These are phyloP conservation scores for Zymoseptoria ardabiliae DNA, from an alignment of 2,329 filamentous ascomycete genomes.

Conservation along the genomic window DNA sequence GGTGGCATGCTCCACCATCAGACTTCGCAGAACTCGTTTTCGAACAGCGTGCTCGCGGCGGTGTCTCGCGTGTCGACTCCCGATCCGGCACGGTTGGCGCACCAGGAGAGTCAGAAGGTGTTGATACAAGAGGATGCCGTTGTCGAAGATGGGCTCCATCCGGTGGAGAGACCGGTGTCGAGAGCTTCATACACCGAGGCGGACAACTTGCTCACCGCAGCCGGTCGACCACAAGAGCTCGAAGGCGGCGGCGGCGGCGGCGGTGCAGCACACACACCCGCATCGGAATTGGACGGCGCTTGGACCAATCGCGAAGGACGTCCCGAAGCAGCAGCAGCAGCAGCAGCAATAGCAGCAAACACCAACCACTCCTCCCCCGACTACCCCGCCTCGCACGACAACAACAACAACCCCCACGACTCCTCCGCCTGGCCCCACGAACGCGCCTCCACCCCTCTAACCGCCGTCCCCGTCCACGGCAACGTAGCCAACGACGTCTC, in stretches of 20 bases:
- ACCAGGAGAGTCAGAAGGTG: neutral
- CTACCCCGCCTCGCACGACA: neutral
- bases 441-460: neutral
- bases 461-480: neutral
- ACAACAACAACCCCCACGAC: neutral
- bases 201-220: neutral
- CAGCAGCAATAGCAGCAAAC: too few relatives aligned
- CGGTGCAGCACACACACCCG: neutral
- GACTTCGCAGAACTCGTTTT: neutral
- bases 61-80: neutral
- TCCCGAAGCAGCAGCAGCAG: neutral
- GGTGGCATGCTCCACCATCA: neutral
- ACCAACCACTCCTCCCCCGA: neutral
- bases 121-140: neutral
- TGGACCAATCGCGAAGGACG: neutral
- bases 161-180: neutral
- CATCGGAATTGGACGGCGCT: neutral
- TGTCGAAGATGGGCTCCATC: neutral
- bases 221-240: neutral
- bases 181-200: neutral
- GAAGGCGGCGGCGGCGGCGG: neutral
- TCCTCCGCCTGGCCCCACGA: neutral
- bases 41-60: neutral
- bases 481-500: neutral
- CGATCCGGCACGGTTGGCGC: neutral